Base-by-base conservation (phyloP, 2,329 filamentous ascomycete genomes). In the Juglanconis juglandina region DNA sequence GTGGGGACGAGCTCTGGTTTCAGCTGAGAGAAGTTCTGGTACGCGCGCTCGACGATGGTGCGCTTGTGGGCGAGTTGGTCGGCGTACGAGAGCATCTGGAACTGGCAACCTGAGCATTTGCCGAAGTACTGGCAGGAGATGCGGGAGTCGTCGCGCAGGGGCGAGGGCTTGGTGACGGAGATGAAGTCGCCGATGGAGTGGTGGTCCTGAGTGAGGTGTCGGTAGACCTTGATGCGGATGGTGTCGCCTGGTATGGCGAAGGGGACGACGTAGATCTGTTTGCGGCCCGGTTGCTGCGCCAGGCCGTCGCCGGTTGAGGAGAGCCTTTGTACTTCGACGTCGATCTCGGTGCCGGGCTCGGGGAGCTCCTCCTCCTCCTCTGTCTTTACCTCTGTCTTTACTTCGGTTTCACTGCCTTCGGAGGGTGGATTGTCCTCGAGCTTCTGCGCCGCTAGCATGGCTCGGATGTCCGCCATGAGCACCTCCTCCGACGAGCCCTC, bases 271-370 rank as follows among this genome's bases (percentile, higher is more conserved):
- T 93, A 97, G 72, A 97, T 80, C 62, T 82, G 83, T 56, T 84
- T 78, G n/a, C 79, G 80, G 62, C 85, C 82, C 34, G 85, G 77
- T n/a, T 85, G 83, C 60, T 91, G 79, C 4, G 90, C 95, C 59
- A 99, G 82, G 3, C 92, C 95, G 67, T 98, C 95, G 56, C 95
- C 95, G 0, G 91, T 96, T 0, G 94, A 98, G 0, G 94, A 96
- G 39, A 98, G 80, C 66, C 90, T 86, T 6, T 87, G 75, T 60
- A 98, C 87, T n/a, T 89, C 86, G 46, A 98, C 84, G 56, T 96
- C 88, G 46, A 95, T 85, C 71, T 96, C 91, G 5, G 86, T 83
- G 61, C 89, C 89, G 44, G 80, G 79, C 65, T 88, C 84, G 1
- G 90, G 89, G 2, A 92, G 75, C 1, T 47, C 60, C 11, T 56